Conservation (phyloP, 2,329 filamentous ascomycete species). For the Ustilaginoidea virens region DNA sequence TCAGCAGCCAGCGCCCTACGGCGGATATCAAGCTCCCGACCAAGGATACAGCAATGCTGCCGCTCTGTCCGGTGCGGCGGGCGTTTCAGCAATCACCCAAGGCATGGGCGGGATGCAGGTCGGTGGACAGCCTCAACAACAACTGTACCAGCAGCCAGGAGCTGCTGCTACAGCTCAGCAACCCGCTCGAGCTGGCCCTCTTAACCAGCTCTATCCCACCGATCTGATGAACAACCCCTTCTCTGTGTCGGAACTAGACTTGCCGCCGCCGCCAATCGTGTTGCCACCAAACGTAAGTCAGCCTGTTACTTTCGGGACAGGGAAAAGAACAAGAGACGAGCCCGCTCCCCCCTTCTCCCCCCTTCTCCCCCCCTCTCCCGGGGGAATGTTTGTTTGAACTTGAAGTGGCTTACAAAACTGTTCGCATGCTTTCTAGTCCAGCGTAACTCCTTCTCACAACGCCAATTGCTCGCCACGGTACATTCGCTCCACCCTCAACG, state of each 20-base stretch:
- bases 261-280: slow-evolving; percentile 80
- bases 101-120: slow-evolving; percentile 79
- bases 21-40: slow-evolving; percentile 31
- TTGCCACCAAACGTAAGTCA: slow-evolving; percentile 76
- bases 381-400: too few relatives aligned
- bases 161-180: slow-evolving; percentile 15
- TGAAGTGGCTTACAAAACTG: too few relatives aligned
- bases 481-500: slow-evolving; percentile 87
- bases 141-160: slow-evolving; percentile 31
- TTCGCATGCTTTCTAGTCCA: too few relatives aligned
- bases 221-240: slow-evolving; percentile 88
- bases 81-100: slow-evolving; percentile 60
- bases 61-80: slow-evolving; percentile 20
- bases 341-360: too few relatives aligned
- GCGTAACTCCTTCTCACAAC: slow-evolving; percentile 77
- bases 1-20: slow-evolving; percentile 24
- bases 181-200: slow-evolving; percentile 27
- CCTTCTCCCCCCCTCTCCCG: too few relatives aligned
- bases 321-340: too few relatives aligned
- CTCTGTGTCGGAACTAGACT: slow-evolving; percentile 81
- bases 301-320: neutral
- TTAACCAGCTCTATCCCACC: slow-evolving; percentile 86
- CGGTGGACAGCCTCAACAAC: slow-evolving; percentile 32
- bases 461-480: slow-evolving; percentile 91
- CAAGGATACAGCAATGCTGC: slow-evolving; percentile 40